phyloP scores from a whole-genome alignment of 176 grass and related monocot genomes.

The Typha latifolia region DNA sequence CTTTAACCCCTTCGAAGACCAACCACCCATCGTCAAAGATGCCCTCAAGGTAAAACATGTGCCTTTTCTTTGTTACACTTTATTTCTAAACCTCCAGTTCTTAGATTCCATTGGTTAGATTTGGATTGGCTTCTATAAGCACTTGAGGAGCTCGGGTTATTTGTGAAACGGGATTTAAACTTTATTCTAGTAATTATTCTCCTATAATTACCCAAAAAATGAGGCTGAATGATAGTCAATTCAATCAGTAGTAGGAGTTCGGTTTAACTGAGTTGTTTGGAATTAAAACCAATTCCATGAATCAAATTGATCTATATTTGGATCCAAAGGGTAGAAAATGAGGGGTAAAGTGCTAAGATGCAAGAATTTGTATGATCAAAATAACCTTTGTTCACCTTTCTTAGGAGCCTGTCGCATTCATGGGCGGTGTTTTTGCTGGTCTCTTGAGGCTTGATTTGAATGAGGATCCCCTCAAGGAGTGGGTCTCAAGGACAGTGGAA shows the following conservation, averaged over 20 bases:
- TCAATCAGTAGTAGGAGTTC: not conserved
- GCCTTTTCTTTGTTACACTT: not conserved
- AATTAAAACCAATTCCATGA: no score
- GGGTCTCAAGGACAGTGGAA: slow-evolving; percentile 65
- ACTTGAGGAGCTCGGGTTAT: not conserved
- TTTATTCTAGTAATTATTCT: no score
- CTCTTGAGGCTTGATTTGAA: slow-evolving; percentile 89
- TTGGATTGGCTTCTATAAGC: not conserved
- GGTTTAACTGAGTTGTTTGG: no score
- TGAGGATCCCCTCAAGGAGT: slow-evolving; percentile 93
- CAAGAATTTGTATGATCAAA: not conserved
- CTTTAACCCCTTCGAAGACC: slow-evolving; percentile 64
- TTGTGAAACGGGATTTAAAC: no score
- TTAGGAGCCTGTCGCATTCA: slow-evolving; percentile 88
- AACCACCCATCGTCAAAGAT: slow-evolving; percentile 72
- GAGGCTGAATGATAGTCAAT: not conserved
- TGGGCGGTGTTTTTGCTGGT: slow-evolving; percentile 91
- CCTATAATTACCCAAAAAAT: no score
- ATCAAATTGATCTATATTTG: not conserved
- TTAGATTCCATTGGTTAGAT: not conserved
- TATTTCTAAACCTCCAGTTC: not conserved
- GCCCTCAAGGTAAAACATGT: slow-evolving; percentile 55
- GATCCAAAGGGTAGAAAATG: not conserved
- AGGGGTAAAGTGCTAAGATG: no score
- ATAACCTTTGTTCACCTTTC: not conserved